Evolutionary conservation across 2,329 filamentous ascomycete genomes (phyloP), one percentile per base, ranked within the genome.

Genomic region (Didymella segeticola): DNA sequence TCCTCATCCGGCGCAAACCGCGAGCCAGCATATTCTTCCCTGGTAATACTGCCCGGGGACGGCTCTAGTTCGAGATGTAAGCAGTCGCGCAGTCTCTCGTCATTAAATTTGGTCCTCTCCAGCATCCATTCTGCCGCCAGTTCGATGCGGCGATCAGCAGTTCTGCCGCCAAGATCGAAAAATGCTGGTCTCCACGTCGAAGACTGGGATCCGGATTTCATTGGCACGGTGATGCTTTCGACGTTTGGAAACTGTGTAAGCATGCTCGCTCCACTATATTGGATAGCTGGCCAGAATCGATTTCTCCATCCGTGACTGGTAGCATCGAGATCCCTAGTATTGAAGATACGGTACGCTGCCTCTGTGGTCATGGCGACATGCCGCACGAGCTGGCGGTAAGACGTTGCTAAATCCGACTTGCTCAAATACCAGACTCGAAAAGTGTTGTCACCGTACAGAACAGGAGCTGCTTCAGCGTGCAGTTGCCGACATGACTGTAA

Each of bases 381-480:
- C 5, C 59, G 58, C 5, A 73, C 58, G 4, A 69, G 41, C 19
- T 43, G 42, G 12, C 56, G 50, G 37, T 70, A 70, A 1, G 38
- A 15, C 1, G 52, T 48, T 1, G 61, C 58, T n/a, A 48, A 33
- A 2, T 56, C 47, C 1, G 47, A 31, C 10, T 62, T 47, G 22
- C 29, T 56, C 19, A 61, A 27, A 4, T 52, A 57, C 53, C 63
- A 69, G 11, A 70, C 38, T 1, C 61, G 58, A 69, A 82, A 83
- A 20, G 72, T 74, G 60, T 83, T 83, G 15, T 61, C 57, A 23
- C 75, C 73, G 54, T 82, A 84, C 4, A 83, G 71, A 5, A 82
- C 71, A 2, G 75, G 74, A 4, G 68, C 69, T 9, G 71, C 70
- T 66, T 82, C 80, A 19, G 62, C 43, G 52, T 79, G 67, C 27